Conservation (phyloP, 164 flowering plant genomes). For the Protea cynaroides region DNA sequence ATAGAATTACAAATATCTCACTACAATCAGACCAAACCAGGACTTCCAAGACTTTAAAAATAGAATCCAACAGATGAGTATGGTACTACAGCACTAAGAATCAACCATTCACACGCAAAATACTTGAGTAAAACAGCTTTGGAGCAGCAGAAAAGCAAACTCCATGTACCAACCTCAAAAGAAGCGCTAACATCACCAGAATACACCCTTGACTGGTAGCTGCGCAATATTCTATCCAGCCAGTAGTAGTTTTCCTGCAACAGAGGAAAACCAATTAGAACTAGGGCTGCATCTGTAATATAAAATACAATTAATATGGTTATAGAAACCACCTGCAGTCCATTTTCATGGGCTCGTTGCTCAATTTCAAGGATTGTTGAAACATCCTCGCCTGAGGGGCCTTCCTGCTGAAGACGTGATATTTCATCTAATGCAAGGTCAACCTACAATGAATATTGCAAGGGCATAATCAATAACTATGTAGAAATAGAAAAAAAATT, state of each 20-base stretch:
- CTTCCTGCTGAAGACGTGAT: conserved; percentile 72
- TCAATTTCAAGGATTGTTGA: conserved; percentile 86
- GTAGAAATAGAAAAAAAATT: neutral
- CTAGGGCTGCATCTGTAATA: neutral
- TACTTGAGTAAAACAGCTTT: neutral
- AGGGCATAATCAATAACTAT: neutral
- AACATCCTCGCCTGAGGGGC: conserved; percentile 79
- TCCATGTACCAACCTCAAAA: neutral
- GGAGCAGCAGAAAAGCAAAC: neutral
- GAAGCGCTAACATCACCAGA: neutral
- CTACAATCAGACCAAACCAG: too few species aligned
- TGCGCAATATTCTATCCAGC: neutral
- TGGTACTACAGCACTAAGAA: too few species aligned
- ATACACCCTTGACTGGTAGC: conserved; percentile 1
- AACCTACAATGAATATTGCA: conserved; percentile 39
- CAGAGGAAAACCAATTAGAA: conserved; percentile 9
- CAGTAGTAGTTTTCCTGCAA: conserved; percentile 73
- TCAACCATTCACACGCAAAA: too few species aligned
- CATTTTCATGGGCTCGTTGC: conserved; percentile 97
- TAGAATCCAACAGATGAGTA: too few species aligned
- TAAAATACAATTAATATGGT: neutral
- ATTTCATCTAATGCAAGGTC: conserved; percentile 83
- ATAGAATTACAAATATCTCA: too few species aligned
- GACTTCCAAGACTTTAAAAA: too few species aligned
- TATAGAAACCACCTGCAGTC: conserved; percentile 56